Evolutionary conservation across 768 basidiomycete species (phyloP).

Genomic region (Boletus rubescentipes): DNA sequence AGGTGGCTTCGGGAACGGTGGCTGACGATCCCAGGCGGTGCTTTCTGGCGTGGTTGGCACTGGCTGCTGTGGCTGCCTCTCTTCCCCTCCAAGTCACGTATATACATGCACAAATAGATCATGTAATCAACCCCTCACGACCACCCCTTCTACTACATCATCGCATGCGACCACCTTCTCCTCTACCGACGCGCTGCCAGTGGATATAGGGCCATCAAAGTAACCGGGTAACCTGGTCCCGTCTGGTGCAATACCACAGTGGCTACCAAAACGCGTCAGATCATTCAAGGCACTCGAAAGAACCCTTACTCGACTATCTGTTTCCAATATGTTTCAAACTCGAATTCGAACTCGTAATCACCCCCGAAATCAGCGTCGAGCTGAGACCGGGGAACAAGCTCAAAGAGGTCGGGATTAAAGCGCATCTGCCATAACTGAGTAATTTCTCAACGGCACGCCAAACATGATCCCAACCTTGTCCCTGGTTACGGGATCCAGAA

Average conservation of each 20-base stretch:
- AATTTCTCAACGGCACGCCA: background rate
- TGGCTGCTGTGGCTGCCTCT: constrained; percentile 19
- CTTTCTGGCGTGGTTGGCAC: constrained; percentile 25
- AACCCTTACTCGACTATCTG: constrained; percentile 65
- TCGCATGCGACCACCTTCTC: background rate
- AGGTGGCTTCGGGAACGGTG: constrained; percentile 22
- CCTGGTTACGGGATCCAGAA: constrained; percentile 84
- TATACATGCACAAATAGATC: constrained; percentile 25
- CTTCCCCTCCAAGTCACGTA: background rate
- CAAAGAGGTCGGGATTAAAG: constrained; percentile 80
- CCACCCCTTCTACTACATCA: background rate
- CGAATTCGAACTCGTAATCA: constrained; percentile 69
- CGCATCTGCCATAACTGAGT: constrained; percentile 56
- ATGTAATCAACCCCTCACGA: constrained; percentile 18
- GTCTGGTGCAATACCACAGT: constrained; percentile 56
- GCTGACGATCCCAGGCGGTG: constrained; percentile 28
- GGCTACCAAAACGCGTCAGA: constrained; percentile 34
- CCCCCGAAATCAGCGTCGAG: constrained; percentile 86
- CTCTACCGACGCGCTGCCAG: background rate
- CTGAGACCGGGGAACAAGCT: constrained; percentile 72
- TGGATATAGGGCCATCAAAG: constrained; percentile 24
- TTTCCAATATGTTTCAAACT: constrained; percentile 74
- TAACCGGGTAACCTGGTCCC: constrained; percentile 45
- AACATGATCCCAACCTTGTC: constrained; percentile 59
- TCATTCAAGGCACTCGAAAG: background rate